Conservation (phyloP, 2,329 filamentous ascomycete genomes). For the Ophiostoma piceae region DNA sequence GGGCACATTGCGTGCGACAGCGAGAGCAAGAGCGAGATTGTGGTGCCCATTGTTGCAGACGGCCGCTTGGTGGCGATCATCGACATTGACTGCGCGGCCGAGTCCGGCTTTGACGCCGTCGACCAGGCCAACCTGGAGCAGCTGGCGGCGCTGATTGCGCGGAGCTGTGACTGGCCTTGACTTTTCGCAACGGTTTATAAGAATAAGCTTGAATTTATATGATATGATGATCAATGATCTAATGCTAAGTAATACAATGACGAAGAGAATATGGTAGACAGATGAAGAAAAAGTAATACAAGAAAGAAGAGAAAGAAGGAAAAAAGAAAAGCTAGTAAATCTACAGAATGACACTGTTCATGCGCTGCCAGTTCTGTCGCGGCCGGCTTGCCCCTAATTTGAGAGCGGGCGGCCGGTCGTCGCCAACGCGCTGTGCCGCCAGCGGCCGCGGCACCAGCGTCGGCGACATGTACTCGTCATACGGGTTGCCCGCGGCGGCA, state of each 20-base stretch:
- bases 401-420: not conserved
- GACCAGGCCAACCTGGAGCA: constrained; percentile 63
- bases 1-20: constrained; percentile 80
- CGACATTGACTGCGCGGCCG: constrained; percentile 67
- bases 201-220: too few species aligned
- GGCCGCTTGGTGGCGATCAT: constrained; percentile 55
- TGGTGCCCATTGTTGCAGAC: constrained; percentile 60
- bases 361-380: constrained; percentile 7
- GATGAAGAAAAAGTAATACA: not conserved
- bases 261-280: not conserved
- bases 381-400: not conserved
- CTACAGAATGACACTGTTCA: constrained; percentile 7
- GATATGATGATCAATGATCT: too few species aligned
- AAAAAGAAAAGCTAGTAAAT: not conserved
- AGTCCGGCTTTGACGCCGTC: constrained; percentile 60
- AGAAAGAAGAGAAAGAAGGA: constrained; percentile 13
- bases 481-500: not conserved
- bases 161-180: constrained; percentile 58
- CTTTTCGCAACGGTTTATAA: too few species aligned
- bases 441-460: constrained; percentile 17
- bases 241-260: not conserved
- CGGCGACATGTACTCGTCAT: constrained; percentile 19
- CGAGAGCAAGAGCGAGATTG: constrained; percentile 71
- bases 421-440: not conserved
- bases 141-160: constrained; percentile 55